Evolutionary conservation across 768 basidiomycete genomes (phyloP).

Genomic region (Leucosporidium scottii): DNA sequence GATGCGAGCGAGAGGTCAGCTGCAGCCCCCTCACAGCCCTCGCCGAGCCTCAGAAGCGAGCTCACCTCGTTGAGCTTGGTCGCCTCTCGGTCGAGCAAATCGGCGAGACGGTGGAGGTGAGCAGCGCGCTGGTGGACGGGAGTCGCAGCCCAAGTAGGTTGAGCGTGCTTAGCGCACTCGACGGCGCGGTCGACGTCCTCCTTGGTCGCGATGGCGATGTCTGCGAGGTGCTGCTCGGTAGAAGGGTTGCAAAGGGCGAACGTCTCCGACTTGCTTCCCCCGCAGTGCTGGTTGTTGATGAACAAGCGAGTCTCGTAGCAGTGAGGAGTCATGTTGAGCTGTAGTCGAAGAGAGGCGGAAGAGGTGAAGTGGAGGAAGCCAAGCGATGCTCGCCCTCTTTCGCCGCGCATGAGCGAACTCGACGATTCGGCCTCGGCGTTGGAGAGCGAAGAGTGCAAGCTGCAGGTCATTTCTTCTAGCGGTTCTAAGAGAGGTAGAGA

Average conservation of each 20-base stretch:
- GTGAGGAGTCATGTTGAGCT: background rate
- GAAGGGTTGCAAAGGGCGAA: slow-evolving; percentile 24
- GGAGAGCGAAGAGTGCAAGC: too few species aligned
- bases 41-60: background rate
- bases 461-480: too few species aligned
- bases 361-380: too few species aligned
- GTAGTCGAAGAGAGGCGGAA: background rate
- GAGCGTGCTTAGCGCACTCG: slow-evolving; percentile 11
- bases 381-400: too few species aligned
- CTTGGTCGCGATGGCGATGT: slow-evolving; percentile 10
- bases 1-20: background rate
- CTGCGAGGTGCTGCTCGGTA: slow-evolving; percentile 11
- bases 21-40: background rate
- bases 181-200: slow-evolving; percentile 29
- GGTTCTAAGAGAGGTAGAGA: too few species aligned
- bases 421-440: too few species aligned
- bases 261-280: background rate
- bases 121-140: background rate
- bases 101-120: slow-evolving; percentile 32
- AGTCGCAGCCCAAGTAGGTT: slow-evolving; percentile 11
- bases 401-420: too few species aligned
- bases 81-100: slow-evolving; percentile 25
- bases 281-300: slow-evolving; percentile 20
- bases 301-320: slow-evolving; percentile 11
- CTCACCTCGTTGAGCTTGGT: slow-evolving; percentile 13